Base-by-base conservation (phyloP, 768 basidiomycete genomes). In the Phaeotremella fagi region DNA sequence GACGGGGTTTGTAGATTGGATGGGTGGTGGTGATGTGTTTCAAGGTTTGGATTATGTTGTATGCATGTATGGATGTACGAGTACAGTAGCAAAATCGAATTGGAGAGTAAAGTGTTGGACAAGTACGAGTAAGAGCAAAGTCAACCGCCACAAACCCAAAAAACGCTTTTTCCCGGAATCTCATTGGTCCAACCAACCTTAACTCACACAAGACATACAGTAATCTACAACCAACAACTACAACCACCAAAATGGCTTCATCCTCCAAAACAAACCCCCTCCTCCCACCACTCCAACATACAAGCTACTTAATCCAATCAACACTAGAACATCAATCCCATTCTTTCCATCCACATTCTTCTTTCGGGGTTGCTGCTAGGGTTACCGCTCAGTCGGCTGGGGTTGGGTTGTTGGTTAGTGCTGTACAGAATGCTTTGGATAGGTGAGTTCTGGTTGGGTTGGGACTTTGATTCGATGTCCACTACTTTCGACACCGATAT, bases 361-460 rank as follows among this genome's bases (percentile, higher is more conserved):
- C 66, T 23, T 45, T 72, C 29, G 45, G 54, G 27, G 48, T 65
- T 27, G 75, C 75, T 23, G 63, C 71, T 14, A 61, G 60, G 38
- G 72, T 72, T 7, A 75, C 72, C 4, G 33, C 69, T 12, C 71
- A 75, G 45, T 62, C 61, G 24, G 75, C 74, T 14, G 77, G 71
- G 43, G 76, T 78, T 11, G 78, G 78, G 4, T 59, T 78, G 45
- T 63, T 78, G 41, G 73, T 77, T 54, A 75, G 73, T 62, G 77
- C 82, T 28, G 79, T 82, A 47, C 88, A 89, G 77, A 92, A 88
- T 80, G 87, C 86, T 25, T 77, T 90, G 55, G 83, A 82, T 38
- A 80, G 77, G 59, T 72, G 45, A 53, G 71, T 66, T 14, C 29
- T 3, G 18, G n/a, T n/a, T n/a, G n/a, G n/a, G n/a, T n/a, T n/a